Evolutionary conservation across 2,329 filamentous ascomycete genomes (phyloP).

Genomic region (Hymenoscyphus scutula): DNA sequence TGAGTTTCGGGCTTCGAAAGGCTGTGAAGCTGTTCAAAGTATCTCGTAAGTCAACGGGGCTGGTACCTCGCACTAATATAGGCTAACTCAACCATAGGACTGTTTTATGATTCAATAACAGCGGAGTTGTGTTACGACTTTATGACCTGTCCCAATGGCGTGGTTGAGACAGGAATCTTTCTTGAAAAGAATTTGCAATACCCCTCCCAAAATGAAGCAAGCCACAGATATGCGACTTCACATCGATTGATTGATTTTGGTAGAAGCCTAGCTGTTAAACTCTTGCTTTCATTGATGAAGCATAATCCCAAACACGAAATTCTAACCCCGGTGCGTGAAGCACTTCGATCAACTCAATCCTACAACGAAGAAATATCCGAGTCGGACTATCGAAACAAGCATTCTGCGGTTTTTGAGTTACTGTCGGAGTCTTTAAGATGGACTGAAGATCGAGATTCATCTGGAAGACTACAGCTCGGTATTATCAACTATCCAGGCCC

Average conservation of each 20-base stretch:
- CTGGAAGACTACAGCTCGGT: not conserved
- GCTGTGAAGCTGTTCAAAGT: not conserved
- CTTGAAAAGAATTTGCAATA: not conserved
- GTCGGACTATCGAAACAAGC: not conserved
- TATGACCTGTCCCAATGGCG: not conserved
- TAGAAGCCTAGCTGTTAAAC: not conserved
- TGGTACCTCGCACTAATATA: not conserved
- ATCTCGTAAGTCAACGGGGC: not conserved
- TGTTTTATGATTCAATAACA: slow-evolving; percentile 2
- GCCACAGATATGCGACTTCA: not conserved
- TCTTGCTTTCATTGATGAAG: not conserved
- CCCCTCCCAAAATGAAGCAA: not conserved
- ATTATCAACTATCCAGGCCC: not conserved
- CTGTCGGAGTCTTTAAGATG: not conserved
- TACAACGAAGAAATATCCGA: not conserved
- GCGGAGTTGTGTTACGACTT: not conserved
- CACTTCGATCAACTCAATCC: not conserved
- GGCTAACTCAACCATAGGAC: not conserved
- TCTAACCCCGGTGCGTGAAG: not conserved
- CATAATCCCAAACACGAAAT: not conserved
- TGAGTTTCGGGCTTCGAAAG: slow-evolving; percentile 1
- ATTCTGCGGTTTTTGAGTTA: not conserved
- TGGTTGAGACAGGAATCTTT: not conserved
- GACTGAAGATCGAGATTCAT: not conserved
- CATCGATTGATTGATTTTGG: too few species aligned